phyloP scores from a whole-genome alignment of 139 green algal species.

The Cymbomonas tetramitiformis region DNA sequence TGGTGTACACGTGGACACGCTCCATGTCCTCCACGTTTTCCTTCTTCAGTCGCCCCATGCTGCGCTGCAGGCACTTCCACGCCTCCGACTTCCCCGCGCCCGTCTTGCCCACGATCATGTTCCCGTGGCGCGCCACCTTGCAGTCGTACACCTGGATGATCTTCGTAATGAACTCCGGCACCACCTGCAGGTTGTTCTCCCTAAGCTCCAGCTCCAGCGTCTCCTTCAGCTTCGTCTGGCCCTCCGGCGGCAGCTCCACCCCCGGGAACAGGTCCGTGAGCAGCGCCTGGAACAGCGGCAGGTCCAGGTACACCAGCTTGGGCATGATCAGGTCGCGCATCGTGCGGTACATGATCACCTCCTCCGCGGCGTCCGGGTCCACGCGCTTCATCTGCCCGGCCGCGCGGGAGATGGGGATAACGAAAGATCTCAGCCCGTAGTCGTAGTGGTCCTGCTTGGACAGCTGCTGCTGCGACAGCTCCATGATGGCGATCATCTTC shows the following conservation, averaged over 20 bases:
- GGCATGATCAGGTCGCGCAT: conserved; percentile 72
- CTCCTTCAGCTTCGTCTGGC: conserved; percentile 37
- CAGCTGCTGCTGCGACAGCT: conserved; percentile 70
- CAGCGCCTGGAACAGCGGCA: conserved; percentile 67
- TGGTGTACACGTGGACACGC: conserved; percentile 53
- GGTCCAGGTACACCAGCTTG: conserved; percentile 69
- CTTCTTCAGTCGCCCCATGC: conserved; percentile 41
- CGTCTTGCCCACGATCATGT: conserved; percentile 79
- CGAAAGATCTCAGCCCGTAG: conserved; percentile 61
- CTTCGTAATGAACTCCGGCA: conserved; percentile 63
- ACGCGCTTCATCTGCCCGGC: conserved; percentile 58
- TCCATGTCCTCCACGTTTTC: conserved; percentile 3
- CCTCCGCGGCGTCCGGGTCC: conserved; percentile 53
- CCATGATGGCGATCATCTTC: conserved; percentile 81
- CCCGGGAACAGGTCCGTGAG: conserved; percentile 69
- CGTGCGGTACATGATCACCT: conserved; percentile 64
- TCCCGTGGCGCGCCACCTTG: conserved; percentile 73
- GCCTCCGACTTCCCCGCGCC: conserved; percentile 61
- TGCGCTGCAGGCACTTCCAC: conserved; percentile 53
- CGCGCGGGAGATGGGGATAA: conserved; percentile 65
- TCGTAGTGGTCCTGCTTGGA: conserved; percentile 77
- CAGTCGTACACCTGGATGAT: conserved; percentile 82
- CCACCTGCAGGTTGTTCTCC: conserved; percentile 50
- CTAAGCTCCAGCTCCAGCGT: conserved; percentile 55
- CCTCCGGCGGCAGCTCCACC: conserved; percentile 47